phyloP scores from a whole-genome alignment of 2,329 filamentous ascomycete species.

The Hypoxylon sp. region DNA sequence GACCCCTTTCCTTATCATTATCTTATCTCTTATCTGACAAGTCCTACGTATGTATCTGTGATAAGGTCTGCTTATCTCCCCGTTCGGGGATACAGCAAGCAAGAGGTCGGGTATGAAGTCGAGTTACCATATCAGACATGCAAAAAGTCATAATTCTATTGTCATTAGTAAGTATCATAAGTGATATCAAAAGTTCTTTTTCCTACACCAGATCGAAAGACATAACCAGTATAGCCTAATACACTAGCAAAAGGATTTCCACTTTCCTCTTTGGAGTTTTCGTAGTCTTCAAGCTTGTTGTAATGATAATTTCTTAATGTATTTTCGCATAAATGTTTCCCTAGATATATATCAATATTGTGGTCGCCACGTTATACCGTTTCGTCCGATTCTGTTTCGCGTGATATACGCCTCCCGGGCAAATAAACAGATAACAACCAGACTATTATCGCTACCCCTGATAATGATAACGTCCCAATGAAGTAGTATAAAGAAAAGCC shows the following conservation, averaged over 20 bases:
- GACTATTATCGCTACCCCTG: background rate
- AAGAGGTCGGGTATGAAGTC: background rate
- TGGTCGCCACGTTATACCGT: background rate
- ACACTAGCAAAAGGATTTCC: background rate
- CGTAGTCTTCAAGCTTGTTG: background rate
- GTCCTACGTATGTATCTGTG: background rate
- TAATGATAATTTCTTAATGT: no score
- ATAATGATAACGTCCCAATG: background rate
- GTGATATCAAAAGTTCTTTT: background rate
- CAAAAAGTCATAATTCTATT: no score
- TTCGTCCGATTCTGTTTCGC: background rate
- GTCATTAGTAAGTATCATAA: no score
- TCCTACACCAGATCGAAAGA: background rate
- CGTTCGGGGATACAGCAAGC: background rate
- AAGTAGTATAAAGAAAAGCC: background rate
- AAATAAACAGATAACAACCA: background rate
- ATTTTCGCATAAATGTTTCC: no score
- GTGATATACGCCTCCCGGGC: background rate
- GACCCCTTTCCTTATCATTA: no score
- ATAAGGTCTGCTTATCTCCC: background rate
- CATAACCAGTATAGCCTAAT: background rate
- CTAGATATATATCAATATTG: no score
- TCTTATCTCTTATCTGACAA: no score
- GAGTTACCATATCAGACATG: no score
- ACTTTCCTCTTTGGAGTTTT: background rate